Conservation (phyloP, 805 yeast genomes). For the Kregervanrija pseudodelftensis region DNA sequence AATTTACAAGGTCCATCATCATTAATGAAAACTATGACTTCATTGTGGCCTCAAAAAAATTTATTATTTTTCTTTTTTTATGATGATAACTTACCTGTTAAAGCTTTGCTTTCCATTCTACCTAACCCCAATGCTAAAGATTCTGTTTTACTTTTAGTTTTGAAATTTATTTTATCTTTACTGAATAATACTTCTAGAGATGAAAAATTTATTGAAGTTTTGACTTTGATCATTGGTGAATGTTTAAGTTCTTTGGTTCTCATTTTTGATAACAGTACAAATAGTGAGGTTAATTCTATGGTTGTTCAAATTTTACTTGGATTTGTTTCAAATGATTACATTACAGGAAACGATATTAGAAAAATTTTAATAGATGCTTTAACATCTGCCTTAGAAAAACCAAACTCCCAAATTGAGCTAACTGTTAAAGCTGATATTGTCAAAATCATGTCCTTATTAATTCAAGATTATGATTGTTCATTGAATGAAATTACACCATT, state of each 20-base stretch:
- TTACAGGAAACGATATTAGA: conserved; percentile 49
- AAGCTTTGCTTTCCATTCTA: conserved; percentile 50
- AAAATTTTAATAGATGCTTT: conserved; percentile 48
- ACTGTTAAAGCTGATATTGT: conserved; percentile 51
- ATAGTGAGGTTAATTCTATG: conserved; percentile 41
- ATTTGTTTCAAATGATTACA: conserved; percentile 51
- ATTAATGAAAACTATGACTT: conserved; percentile 54
- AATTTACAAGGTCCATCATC: conserved; percentile 83
- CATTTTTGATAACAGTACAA: conserved; percentile 35
- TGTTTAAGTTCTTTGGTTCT: conserved; percentile 45
- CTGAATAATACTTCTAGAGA: conserved; percentile 33
- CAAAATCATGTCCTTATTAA: conserved; percentile 46
- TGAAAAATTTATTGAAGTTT: conserved; percentile 38
- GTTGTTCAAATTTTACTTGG: conserved; percentile 45
- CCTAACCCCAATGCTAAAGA: conserved; percentile 56
- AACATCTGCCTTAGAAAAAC: conserved; percentile 53
- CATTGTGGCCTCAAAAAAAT: conserved; percentile 44
- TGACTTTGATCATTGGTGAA: conserved; percentile 52
- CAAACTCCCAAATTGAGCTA: conserved; percentile 42
- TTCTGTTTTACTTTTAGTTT: conserved; percentile 47
- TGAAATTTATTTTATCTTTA: conserved; percentile 47
- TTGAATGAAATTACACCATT: conserved; percentile 39
- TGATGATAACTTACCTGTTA: conserved; percentile 48
- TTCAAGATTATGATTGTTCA: conserved; percentile 45
- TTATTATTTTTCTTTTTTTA: conserved; percentile 45